Evolutionary conservation across 805 yeast genomes (phyloP).

Genomic region (Starmerella geochares): DNA sequence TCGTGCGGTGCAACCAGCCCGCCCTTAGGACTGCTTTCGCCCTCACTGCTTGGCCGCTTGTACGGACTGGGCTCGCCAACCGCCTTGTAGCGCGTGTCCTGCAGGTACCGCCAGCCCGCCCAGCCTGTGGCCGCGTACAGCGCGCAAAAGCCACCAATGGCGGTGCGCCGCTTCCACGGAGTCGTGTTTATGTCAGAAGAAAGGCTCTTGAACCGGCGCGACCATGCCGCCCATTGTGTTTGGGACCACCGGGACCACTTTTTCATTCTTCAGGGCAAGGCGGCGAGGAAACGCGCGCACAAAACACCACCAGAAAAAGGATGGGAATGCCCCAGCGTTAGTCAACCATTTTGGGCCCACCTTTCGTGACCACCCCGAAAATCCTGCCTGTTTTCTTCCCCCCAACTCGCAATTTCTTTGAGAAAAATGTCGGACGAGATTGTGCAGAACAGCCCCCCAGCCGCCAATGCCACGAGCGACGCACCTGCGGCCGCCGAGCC

Average conservation of each 20-base stretch:
- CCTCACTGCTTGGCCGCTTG: constrained; percentile 15
- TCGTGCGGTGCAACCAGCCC: constrained; percentile 39
- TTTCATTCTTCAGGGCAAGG: constrained; percentile 4
- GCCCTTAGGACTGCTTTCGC: constrained; percentile 7
- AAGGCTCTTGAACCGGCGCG: constrained; percentile 2
- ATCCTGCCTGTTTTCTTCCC: background rate
- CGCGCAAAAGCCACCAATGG: constrained; percentile 16
- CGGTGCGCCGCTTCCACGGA: constrained; percentile 23
- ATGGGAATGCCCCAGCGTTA: background rate
- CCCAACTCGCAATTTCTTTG: background rate
- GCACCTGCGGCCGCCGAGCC: constrained; percentile 6
- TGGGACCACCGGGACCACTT: constrained; percentile 7
- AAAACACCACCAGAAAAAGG: background rate
- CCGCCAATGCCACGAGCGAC: background rate
- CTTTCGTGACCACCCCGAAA: constrained; percentile 1
- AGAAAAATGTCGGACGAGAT: constrained; percentile 7
- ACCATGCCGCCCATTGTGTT: background rate
- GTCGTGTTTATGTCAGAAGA: constrained; percentile 14
- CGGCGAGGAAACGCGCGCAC: background rate
- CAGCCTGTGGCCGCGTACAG: constrained; percentile 19
- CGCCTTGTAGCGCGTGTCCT: constrained; percentile 32
- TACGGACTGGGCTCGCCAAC: constrained; percentile 31
- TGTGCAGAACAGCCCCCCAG: constrained; percentile 3
- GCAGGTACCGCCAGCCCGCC: constrained; percentile 27
- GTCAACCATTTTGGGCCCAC: background rate